Percentiles rank a stretch among this genome's conserved stretches.
Evolutionary conservation across 1,284 basidiomycete species (phyloP).

Genomic region (Kwoniella shivajii): DNA sequence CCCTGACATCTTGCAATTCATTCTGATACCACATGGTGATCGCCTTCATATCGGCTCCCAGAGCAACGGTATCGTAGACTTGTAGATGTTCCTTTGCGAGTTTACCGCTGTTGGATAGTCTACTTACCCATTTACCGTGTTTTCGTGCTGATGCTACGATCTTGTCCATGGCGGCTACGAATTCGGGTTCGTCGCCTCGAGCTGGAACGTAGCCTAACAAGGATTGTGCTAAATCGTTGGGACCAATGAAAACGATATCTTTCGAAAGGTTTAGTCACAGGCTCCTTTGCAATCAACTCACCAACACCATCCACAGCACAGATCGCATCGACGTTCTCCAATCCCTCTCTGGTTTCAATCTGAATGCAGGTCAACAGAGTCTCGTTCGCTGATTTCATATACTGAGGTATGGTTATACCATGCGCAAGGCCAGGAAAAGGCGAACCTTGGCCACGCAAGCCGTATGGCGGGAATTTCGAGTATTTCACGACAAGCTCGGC

Average conservation of each 20-base stretch:
- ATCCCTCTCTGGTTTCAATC: conserved; percentile 40
- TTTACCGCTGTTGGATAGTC: conserved; percentile 34
- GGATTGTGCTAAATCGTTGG: conserved; percentile 44
- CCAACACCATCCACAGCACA: conserved; percentile 38
- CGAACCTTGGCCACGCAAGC: conserved; percentile 44
- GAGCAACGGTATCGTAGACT: conserved; percentile 14
- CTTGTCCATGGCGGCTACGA: conserved; percentile 35
- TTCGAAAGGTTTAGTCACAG: background rate
- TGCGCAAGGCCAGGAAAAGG: conserved; percentile 36
- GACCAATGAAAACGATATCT: conserved; percentile 46
- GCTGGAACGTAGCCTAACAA: conserved; percentile 43
- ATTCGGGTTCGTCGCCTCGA: conserved; percentile 34
- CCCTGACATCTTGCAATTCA: no score
- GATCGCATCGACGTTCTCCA: conserved; percentile 44
- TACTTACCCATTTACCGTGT: conserved; percentile 35
- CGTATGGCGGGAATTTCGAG: conserved; percentile 43
- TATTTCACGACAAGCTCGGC: conserved; percentile 30
- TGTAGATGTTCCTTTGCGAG: conserved; percentile 20
- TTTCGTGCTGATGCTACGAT: conserved; percentile 33
- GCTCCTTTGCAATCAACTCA: conserved; percentile 12
- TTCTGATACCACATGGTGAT: conserved; percentile 11
- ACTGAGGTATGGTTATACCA: conserved; percentile 37
- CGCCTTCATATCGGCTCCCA: conserved; percentile 18
- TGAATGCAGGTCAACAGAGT: conserved; percentile 37
- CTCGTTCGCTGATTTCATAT: conserved; percentile 38